phyloP scores from a whole-genome alignment of 139 green algal genomes.

The Volvox africanus region DNA sequence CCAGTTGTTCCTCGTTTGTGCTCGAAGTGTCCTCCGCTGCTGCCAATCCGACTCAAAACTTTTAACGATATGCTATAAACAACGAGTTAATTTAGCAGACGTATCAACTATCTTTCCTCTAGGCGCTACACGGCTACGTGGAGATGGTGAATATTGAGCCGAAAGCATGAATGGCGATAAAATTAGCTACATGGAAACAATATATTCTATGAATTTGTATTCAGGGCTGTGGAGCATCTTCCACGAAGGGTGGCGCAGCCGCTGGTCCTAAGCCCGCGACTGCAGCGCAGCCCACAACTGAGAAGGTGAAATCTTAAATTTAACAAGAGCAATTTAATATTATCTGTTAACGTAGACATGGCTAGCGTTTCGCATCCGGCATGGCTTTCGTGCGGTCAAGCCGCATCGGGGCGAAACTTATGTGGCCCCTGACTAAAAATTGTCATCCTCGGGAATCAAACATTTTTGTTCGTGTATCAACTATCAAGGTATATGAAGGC shows the following conservation, averaged over 20 bases:
- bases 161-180: too few relatives aligned
- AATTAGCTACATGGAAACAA: too few relatives aligned
- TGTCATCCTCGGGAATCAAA: neutral
- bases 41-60: neutral
- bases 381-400: neutral
- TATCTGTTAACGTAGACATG: neutral
- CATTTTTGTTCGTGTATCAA: neutral
- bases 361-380: neutral
- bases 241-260: neutral
- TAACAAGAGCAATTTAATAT: too few relatives aligned
- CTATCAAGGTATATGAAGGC: neutral
- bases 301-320: neutral
- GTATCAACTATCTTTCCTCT: too few relatives aligned
- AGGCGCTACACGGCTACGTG: too few relatives aligned
- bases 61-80: neutral
- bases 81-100: neutral
- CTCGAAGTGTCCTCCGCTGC: constrained; percentile 11
- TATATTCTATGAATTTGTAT: neutral
- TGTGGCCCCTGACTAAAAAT: neutral
- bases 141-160: too few relatives aligned
- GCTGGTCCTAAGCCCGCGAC: neutral
- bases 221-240: constrained; percentile 14
- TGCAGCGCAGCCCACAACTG: neutral
- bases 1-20: neutral
- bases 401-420: neutral